Base-by-base conservation (phyloP, 1,139 yeast species). In the Taiozyma sp. region DNA sequence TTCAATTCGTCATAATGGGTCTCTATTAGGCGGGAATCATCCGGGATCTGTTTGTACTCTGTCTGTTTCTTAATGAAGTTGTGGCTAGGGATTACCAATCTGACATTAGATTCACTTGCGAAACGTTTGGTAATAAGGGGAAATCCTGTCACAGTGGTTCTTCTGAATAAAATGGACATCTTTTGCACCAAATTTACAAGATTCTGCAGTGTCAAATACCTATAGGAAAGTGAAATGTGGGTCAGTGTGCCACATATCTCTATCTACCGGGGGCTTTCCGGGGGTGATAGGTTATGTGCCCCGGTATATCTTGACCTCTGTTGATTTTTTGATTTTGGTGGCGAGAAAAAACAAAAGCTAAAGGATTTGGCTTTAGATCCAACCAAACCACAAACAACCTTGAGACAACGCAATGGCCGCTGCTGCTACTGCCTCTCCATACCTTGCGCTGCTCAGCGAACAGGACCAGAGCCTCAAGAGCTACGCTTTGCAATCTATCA, bases 401-500 rank as follows among this genome's bases (percentile, higher is more conserved):
- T 40, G 32, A 47, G 35, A 14, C 3, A 37, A 21, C 19, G 16
- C 19, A 21, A 55, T 53, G 55, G 81, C 82, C 84, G 56, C 61
- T 29, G 50, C 57, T 9, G 51, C 84, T 42, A 81, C 90, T 48
- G 96, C 97, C 51, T 89, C 96, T 42, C 96, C 97, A 42, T 87
- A 86, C 62, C 78, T 93, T 70, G 96, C 98, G 45, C 79, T 93
- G 59, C 77, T 93, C 64, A 81, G 83, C 56, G 99, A 95, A 72
- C 77, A 83, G 16, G 97, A 93, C 67, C 71, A 79, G 48, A 72
- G 79, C 51, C 80, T 95, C 59, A 93, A 90, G 68, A 75, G 85
- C 37, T 88, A 89, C 67, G 99, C 99, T 19, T 77, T 93, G 64
- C 75, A 83, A 54, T 85, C 96, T 32, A 80, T 93, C 60, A 88